phyloP scores from a whole-genome alignment of 805 yeast genomes.

The Yamadazyma scolyti region DNA sequence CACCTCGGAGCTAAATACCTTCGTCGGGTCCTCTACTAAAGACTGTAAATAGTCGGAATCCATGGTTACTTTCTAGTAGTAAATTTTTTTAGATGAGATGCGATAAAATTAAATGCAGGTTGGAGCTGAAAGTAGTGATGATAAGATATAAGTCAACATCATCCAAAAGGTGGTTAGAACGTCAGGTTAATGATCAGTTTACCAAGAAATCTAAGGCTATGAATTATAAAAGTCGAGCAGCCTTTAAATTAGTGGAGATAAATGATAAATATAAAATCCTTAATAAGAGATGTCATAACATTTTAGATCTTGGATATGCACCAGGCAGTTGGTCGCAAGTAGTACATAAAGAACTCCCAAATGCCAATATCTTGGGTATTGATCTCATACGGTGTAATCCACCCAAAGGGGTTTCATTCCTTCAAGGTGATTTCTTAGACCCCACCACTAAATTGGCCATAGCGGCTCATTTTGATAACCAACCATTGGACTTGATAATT shows the following conservation, averaged over 20 bases:
- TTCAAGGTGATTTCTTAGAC: conserved; percentile 39
- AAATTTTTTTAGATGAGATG: conserved; percentile 11
- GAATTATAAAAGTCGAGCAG: conserved; percentile 80
- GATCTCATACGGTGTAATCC: conserved; percentile 42
- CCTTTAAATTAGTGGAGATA: conserved; percentile 78
- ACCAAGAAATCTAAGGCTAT: conserved; percentile 62
- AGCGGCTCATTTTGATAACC: conserved; percentile 42
- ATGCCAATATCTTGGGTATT: conserved; percentile 69
- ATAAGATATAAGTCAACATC: conserved; percentile 30
- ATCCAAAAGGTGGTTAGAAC: conserved; percentile 68
- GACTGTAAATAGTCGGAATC: conserved; percentile 5
- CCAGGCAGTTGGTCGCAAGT: conserved; percentile 97
- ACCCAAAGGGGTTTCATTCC: conserved; percentile 32
- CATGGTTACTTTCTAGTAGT: conserved; percentile 1
- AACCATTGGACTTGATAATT: conserved; percentile 44
- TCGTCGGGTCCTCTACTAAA: conserved; percentile 13
- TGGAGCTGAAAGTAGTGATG: not conserved
- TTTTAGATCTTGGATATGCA: conserved; percentile 87
- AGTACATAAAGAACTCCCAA: conserved; percentile 45
- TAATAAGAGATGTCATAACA: conserved; percentile 45
- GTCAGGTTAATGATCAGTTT: conserved; percentile 65
- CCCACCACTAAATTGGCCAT: conserved; percentile 54
- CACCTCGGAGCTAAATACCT: conserved; percentile 6
- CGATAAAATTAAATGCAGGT: conserved; percentile 3
- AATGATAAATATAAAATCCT: conserved; percentile 63